Evolutionary conservation across 352 stramenopile genomes (phyloP).

Genomic region (Aphanomyces cochlioides): DNA sequence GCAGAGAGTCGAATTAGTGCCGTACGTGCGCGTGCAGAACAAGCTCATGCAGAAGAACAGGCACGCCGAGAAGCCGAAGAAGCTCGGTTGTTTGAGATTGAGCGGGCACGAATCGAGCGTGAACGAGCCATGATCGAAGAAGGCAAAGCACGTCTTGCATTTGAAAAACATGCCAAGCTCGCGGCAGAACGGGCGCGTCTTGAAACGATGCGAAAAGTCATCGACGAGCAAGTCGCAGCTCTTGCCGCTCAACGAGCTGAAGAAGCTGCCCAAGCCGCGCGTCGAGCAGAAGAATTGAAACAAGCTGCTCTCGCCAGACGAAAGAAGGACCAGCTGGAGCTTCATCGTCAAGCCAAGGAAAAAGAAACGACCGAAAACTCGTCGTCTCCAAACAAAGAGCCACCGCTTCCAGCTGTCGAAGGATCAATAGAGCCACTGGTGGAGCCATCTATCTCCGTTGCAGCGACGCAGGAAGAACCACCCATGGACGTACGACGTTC

Average conservation of each 20-base stretch:
- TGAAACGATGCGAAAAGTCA: neutral
- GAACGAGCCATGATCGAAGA: neutral
- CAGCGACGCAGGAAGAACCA: too few relatives aligned
- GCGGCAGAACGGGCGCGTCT: neutral
- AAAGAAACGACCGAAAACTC: neutral
- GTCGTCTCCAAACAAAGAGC: too few relatives aligned
- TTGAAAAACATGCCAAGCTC: constrained; percentile 2
- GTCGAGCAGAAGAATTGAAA: neutral
- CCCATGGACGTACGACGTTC: too few relatives aligned
- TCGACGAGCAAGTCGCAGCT: neutral
- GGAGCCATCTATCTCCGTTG: too few relatives aligned
- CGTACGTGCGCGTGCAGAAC: neutral
- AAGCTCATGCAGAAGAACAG: neutral
- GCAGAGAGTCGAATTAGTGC: neutral
- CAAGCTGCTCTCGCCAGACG: neutral
- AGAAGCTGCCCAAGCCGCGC: neutral
- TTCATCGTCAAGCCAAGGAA: neutral
- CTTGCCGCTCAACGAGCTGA: neutral
- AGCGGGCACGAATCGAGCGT: neutral
- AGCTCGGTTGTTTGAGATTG: neutral
- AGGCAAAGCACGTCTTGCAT: neutral
- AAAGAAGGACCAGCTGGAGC: neutral
- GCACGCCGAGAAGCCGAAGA: neutral
- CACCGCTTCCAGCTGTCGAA: too few relatives aligned
- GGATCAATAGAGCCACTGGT: too few relatives aligned